Evolutionary conservation across 2,329 filamentous ascomycete species (phyloP), one percentile per base, ranked within the genome.

Genomic region (Tolypocladium tropicale): DNA sequence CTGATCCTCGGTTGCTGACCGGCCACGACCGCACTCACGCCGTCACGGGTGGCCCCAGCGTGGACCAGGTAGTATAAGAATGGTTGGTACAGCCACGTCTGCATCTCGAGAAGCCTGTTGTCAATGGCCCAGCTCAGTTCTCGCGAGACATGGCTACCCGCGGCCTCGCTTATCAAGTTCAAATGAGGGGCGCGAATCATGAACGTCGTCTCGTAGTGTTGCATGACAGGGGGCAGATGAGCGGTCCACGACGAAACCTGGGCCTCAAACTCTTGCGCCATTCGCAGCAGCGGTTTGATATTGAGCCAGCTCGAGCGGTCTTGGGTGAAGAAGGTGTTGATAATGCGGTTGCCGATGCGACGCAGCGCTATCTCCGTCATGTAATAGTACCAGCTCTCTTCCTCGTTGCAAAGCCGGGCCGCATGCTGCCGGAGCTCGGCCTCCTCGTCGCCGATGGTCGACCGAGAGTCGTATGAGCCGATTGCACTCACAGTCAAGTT

Each of bases 381-480:
- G 54, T 76, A 76, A 59, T 75, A 75, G 59, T 72, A 74, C 74
- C 74, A 75, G 55, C 69, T 71, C 53, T 71, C 63, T 50, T 72
- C 65, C 58, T 72, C 63, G 3, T 46, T 46, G 23, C 43, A 46
- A 4, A 46, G 43, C 6, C 43, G 43, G 14, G 43, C 43, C 23
- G 43, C 43, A 28, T 46, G 43, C 43, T 46, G 43, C 43, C 43
- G 25, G 23, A 46, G 43, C 43, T 46, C 43, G 23, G 43, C 9
- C 18, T 46, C 43, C 43, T 46, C 43, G 23, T 46, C 43, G 23
- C 23, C 43, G 7, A 23, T 18, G 6, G 23, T 28, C 23, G 43
- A 46, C 43, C 25, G 23, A 6, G 43, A 46, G 43, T 46, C 43
- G 43, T 46, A 46, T 6, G 43, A 16, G 5, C 43, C 43, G 14